Base-by-base conservation (phyloP, 805 yeast genomes). In the Candida arabinofermentans region DNA sequence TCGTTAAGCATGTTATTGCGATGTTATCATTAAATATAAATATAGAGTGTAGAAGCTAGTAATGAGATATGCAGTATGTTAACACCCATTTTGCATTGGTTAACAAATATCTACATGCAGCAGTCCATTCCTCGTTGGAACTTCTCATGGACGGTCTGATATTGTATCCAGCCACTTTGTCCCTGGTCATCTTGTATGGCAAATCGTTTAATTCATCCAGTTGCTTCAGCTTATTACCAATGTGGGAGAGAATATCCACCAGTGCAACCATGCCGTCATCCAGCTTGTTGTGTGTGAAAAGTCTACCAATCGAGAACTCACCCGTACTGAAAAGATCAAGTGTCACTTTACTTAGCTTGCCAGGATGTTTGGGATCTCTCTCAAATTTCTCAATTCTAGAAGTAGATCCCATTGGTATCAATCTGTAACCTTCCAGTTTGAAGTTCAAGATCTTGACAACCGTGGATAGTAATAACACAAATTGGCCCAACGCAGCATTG, bases 401-500 rank as follows among this genome's bases (percentile, higher is more conserved):
- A 46, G 78, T 80, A 1, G 96, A 84, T 0, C 96, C 96, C 76
- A 86, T 69, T 0, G 97, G 96, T 18, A 79, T 73, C 14, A 90
- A 61, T 45, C 74, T 75, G 59, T 85, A 90, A 3, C 77, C 77
- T 0, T 67, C 65, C 8, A 86, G 57, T 24, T 70, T 70, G 21
- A 87, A 59, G 8, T 75, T 69, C 24, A 88, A 67, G 34, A 81
- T 69, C 10, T 76, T 66, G 1, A 76, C 62, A 3, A 89, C 71
- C 1, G 91, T 86, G 0, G 82, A 72, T 24, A 90, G 58, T 16
- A 91, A 62, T 10, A 88, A 64, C 2, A 86, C 75, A 2, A 90
- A 66, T 50, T 90, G 96, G 0, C 98, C 98, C 53, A 90, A 64
- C 0, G 95, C 96, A 2, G 95, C 93, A 57, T 89, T 90, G 33